phyloP scores from a whole-genome alignment of 352 stramenopile genomes.

The Pilasporangium apinafurcum region DNA sequence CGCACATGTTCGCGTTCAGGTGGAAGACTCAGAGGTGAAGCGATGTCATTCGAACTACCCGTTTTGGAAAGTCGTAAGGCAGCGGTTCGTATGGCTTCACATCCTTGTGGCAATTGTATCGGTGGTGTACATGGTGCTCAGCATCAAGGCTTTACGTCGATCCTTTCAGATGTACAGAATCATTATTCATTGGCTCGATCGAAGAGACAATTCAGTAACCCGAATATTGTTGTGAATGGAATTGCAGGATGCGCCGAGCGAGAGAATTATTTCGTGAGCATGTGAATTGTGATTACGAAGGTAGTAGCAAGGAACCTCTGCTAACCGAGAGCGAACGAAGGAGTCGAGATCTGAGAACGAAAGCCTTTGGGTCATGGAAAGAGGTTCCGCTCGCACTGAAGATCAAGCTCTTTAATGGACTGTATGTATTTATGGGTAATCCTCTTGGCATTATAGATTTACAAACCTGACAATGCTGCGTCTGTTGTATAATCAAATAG shows the following conservation, averaged over 20 bases:
- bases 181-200: not conserved
- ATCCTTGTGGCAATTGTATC: constrained; percentile 38
- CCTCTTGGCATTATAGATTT: not conserved
- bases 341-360: not conserved
- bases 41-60: constrained; percentile 34
- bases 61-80: constrained; percentile 48
- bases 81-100: constrained; percentile 77
- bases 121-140: constrained; percentile 59
- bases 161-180: constrained; percentile 39
- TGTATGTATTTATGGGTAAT: constrained; percentile 26
- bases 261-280: constrained; percentile 7
- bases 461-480: not conserved
- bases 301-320: not conserved
- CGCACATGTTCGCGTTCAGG: constrained; percentile 34
- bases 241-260: constrained; percentile 5
- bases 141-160: constrained; percentile 38
- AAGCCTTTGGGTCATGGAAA: constrained; percentile 15
- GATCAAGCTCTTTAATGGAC: constrained; percentile 58
- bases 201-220: no score
- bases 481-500: constrained; percentile 13
- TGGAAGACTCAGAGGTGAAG: constrained; percentile 58
- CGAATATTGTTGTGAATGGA: not conserved
- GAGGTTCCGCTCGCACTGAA: constrained; percentile 43
- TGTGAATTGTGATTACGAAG: not conserved
- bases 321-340: not conserved